Evolutionary conservation across 805 yeast species (phyloP).

Genomic region (Danielozyma ontarioensis): DNA sequence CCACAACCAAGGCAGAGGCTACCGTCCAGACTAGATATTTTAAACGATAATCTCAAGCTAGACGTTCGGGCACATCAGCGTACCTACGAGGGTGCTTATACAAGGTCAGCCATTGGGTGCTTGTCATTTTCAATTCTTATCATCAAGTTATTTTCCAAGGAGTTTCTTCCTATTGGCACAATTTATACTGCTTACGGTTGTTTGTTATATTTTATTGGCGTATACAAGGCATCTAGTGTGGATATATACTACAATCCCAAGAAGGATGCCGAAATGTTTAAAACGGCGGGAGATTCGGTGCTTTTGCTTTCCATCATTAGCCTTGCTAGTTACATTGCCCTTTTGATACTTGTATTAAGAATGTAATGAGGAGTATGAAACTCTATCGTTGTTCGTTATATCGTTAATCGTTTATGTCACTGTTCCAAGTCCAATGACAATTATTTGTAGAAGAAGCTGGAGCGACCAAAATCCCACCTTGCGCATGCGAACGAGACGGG

Average conservation of each 20-base stretch:
- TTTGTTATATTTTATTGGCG: slow-evolving; percentile 34
- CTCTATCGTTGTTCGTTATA: background rate
- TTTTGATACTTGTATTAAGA: slow-evolving; percentile 46
- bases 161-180: slow-evolving; percentile 63
- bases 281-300: slow-evolving; percentile 60
- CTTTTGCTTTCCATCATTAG: slow-evolving; percentile 48
- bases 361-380: slow-evolving; percentile 19
- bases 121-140: slow-evolving; percentile 62
- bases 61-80: slow-evolving; percentile 70
- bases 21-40: slow-evolving; percentile 31
- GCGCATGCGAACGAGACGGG: slow-evolving; percentile 61
- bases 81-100: slow-evolving; percentile 81
- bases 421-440: slow-evolving; percentile 79
- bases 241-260: slow-evolving; percentile 34
- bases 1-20: slow-evolving; percentile 13
- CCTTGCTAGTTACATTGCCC: slow-evolving; percentile 43
- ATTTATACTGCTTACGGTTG: slow-evolving; percentile 60
- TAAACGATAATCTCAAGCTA: slow-evolving; percentile 37
- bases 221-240: slow-evolving; percentile 28
- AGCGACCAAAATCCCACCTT: slow-evolving; percentile 92
- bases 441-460: slow-evolving; percentile 74
- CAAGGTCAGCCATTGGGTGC: slow-evolving; percentile 66
- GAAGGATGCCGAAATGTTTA: slow-evolving; percentile 39
- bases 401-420: slow-evolving; percentile 10
- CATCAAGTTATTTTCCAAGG: slow-evolving; percentile 57